A percentile compares a stretch with the other conserved stretches of the same genome.
phyloP scores from a whole-genome alignment of 345 rosid genomes.

The Acer yangbiense region DNA sequence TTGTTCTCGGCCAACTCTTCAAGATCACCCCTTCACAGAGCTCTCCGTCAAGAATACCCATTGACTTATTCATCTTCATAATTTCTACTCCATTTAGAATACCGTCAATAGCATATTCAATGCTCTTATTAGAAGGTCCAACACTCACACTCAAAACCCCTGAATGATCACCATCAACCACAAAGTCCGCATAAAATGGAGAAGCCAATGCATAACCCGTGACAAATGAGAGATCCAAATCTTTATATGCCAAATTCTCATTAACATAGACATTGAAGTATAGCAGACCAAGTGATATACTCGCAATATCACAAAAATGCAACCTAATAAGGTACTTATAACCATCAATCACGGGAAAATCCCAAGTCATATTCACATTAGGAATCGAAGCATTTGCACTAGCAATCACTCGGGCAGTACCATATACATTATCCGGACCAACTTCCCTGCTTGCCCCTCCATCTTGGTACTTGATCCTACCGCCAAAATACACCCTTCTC shows the following conservation, averaged over 20 bases:
- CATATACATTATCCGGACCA: conserved; percentile 75
- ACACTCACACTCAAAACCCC: conserved; percentile 54
- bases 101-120: conserved; percentile 53
- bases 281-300: conserved; percentile 60
- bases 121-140: conserved; percentile 67
- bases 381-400: conserved; percentile 54
- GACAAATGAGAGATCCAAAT: conserved; percentile 51
- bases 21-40: conserved; percentile 50
- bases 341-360: conserved; percentile 53
- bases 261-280: conserved; percentile 70
- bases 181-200: conserved; percentile 69
- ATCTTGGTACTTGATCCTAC: conserved; percentile 56
- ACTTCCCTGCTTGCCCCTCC: conserved; percentile 82
- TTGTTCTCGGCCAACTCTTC: conserved; percentile 52
- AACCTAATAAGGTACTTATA: conserved; percentile 67
- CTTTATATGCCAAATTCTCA: conserved; percentile 55
- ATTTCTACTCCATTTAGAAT: conserved; percentile 86
- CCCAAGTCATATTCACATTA: conserved; percentile 67
- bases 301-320: conserved; percentile 90
- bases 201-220: conserved; percentile 52
- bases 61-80: conserved; percentile 84
- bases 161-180: conserved; percentile 41
- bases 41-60: conserved; percentile 80
- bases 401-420: conserved; percentile 59
- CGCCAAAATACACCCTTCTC: conserved; percentile 45